Evolutionary conservation across 2,329 filamentous ascomycete genomes (phyloP).

Genomic region (Talaromyces verruculosus): DNA sequence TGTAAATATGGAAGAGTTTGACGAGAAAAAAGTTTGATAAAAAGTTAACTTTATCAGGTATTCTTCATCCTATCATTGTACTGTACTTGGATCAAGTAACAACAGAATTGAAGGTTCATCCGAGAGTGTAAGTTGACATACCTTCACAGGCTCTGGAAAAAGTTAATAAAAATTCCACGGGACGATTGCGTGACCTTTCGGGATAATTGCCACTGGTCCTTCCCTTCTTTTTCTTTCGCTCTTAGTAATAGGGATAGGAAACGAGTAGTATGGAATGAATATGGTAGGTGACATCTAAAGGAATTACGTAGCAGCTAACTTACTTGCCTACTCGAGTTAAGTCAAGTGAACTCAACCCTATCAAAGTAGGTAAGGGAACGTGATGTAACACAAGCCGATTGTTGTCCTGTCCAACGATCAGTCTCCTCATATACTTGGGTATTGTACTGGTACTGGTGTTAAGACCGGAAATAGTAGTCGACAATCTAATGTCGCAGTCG

Average conservation of each 20-base stretch:
- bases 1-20: background rate
- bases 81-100: background rate
- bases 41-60: background rate
- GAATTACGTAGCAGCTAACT: background rate
- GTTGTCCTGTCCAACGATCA: background rate
- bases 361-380: background rate
- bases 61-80: background rate
- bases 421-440: background rate
- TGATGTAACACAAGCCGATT: background rate
- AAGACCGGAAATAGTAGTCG: constrained; percentile 1
- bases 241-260: background rate
- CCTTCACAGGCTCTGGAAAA: no score
- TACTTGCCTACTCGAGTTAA: background rate
- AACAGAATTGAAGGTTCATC: background rate
- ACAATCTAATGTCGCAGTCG: background rate
- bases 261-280: background rate
- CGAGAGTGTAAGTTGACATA: background rate
- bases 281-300: background rate
- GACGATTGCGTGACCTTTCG: constrained; percentile 4
- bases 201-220: background rate
- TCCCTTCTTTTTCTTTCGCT: no score
- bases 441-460: background rate
- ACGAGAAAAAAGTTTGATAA: background rate
- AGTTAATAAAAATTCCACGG: background rate
- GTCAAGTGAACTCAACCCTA: background rate